Base-by-base conservation (phyloP, 2,329 filamentous ascomycete species). In the Ophiocordyceps australis region DNA sequence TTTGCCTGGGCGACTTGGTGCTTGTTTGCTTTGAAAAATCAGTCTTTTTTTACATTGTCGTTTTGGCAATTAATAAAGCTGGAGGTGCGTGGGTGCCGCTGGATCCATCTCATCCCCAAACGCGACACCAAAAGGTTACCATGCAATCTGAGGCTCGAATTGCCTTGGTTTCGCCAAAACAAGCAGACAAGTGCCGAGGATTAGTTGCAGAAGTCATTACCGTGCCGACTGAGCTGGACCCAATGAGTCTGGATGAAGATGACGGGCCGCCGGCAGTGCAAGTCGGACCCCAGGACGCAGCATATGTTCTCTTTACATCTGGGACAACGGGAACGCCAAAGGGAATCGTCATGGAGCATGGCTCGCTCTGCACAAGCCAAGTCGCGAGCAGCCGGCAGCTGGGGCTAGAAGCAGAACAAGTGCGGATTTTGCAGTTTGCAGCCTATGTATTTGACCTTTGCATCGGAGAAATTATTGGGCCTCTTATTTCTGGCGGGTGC, bases 311-410 rank as follows among this genome's bases (percentile, higher is more conserved):
- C 6, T 45, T 43, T 13, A 45, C 42, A 0, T 39, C 38, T 2
- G 42, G 39, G 5, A 39, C 31, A 10, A 45, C 40, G 0, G 42
- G 38, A 2, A 33, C 27, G 3, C 37, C 42, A 2, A 44, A 43
- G 19, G 41, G 38, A 6, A 30, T 38, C 8, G 25, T 36, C 2
- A 26, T 42, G 15, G 29, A 19, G 17, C 17, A 19, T 19, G 7
- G 7, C 17, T 19, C 17, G 7, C 7, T 10, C 7, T 19, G 17
- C 17, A 19, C 17, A 7, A 19, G 17, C 17, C 17, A 19, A 19
- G 10, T 10, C 7, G 17, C 17, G 7, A 19, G 7, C 7, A 10
- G 7, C 17, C 7, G 7, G 7, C 17, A 10, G 8, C 24, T 30
- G 7, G 27, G 32, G 3, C 23, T 33, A 15, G 30, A 14, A 4